Conservation (phyloP, 1,139 yeast species). For the Yamadazyma buinensis region DNA sequence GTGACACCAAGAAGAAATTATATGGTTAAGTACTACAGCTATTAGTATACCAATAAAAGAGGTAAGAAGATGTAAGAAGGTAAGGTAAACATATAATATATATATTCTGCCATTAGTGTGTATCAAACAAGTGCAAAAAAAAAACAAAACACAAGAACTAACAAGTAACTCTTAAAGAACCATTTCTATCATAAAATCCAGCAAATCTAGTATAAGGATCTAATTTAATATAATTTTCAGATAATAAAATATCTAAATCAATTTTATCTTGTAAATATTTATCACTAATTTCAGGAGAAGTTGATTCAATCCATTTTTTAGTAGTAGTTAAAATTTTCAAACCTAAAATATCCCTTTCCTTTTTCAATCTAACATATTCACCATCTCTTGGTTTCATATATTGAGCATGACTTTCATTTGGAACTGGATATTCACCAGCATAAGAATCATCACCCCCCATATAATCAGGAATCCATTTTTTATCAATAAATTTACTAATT, state of each 20-base stretch:
- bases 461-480: conserved; percentile 32
- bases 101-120: too few species aligned
- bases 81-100: too few species aligned
- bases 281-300: conserved; percentile 38
- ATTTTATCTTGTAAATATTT: conserved; percentile 39
- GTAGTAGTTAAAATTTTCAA: conserved; percentile 34
- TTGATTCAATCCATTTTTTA: conserved; percentile 38
- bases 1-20: too few species aligned
- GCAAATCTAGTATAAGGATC: conserved; percentile 41
- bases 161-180: conserved; percentile 12
- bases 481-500: conserved; percentile 29
- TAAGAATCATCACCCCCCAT: conserved; percentile 38
- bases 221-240: conserved; percentile 30
- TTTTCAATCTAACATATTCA: conserved; percentile 23
- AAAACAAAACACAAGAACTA: too few species aligned
- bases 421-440: conserved; percentile 26
- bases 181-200: conserved; percentile 40
- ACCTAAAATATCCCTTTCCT: conserved; percentile 31
- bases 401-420: conserved; percentile 24
- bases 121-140: too few species aligned
- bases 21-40: too few species aligned
- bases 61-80: too few species aligned
- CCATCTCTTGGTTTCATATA: conserved; percentile 26
- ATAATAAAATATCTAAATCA: conserved; percentile 24
- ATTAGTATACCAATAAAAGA: too few species aligned